Percentiles rank a stretch among this genome's conserved stretches.
Evolutionary conservation across 1,139 yeast genomes (phyloP).

Genomic region (Taphrina deformans): DNA sequence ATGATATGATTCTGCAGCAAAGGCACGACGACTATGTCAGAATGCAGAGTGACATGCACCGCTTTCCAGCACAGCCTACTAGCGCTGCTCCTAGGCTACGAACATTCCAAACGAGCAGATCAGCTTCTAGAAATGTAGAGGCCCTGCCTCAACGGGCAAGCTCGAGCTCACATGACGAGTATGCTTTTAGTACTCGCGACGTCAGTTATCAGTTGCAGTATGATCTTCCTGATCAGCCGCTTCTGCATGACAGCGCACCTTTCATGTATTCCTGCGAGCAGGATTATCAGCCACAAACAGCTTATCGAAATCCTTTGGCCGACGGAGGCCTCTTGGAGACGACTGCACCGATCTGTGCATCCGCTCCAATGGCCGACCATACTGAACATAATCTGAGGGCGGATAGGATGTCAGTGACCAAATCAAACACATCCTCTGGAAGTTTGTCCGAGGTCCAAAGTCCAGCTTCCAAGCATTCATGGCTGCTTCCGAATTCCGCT

Average conservation of each 20-base stretch:
- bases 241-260: neutral
- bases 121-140: neutral
- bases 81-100: neutral
- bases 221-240: neutral
- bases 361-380: neutral
- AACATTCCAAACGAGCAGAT: neutral
- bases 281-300: neutral
- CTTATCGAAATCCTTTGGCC: neutral
- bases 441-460: neutral
- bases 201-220: neutral
- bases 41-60: neutral
- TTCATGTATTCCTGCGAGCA: neutral
- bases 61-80: neutral
- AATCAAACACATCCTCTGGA: neutral
- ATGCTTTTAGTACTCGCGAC: neutral
- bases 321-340: neutral
- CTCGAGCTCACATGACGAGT: neutral
- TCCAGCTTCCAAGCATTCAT: slow-evolving; percentile 1
- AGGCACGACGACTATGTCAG: neutral
- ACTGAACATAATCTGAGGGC: neutral
- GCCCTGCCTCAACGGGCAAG: neutral
- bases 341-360: neutral
- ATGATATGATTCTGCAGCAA: neutral
- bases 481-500: neutral
- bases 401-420: neutral